Conservation (phyloP, 129 eudicot genomes). For the Arctium lappa region DNA sequence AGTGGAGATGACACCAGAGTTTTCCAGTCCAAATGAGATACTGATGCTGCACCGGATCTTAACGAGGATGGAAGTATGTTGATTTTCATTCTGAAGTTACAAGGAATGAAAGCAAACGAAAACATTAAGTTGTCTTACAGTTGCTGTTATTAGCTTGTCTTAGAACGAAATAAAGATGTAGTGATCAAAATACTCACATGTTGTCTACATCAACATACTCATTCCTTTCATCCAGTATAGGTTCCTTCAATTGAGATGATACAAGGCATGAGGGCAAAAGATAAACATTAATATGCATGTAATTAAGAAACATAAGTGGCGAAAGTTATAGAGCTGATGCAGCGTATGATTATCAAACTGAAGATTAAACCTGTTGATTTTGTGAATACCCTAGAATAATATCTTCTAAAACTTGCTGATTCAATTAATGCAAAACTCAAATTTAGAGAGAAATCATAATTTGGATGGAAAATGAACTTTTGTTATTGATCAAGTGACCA, state of each 20-base stretch:
- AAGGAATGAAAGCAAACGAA: neutral
- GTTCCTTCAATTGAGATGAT: conserved; percentile 41
- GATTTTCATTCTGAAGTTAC: conserved; percentile 46
- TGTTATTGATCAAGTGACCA: neutral
- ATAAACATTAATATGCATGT: neutral
- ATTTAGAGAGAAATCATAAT: neutral
- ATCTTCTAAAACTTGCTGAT: no score
- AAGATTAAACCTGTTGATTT: neutral
- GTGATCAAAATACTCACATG: conserved; percentile 45
- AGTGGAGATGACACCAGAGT: conserved; percentile 41
- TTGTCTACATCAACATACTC: conserved; percentile 60
- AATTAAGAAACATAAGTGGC: neutral
- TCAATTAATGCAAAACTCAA: neutral
- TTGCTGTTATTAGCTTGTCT: neutral
- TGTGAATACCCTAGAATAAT: neutral
- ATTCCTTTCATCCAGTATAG: conserved; percentile 67
- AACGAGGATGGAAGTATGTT: conserved; percentile 53
- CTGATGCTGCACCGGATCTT: conserved; percentile 43
- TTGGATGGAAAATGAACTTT: neutral
- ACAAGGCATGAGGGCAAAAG: neutral
- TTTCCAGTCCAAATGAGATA: conserved; percentile 39
- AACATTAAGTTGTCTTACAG: neutral
- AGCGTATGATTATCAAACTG: neutral
- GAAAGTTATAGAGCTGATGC: neutral
- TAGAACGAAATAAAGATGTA: neutral